These are phyloP conservation scores for Halocafeteria seosinensis DNA, from an alignment of 108 stramenopile species.

Conservation along the genomic window DNA sequence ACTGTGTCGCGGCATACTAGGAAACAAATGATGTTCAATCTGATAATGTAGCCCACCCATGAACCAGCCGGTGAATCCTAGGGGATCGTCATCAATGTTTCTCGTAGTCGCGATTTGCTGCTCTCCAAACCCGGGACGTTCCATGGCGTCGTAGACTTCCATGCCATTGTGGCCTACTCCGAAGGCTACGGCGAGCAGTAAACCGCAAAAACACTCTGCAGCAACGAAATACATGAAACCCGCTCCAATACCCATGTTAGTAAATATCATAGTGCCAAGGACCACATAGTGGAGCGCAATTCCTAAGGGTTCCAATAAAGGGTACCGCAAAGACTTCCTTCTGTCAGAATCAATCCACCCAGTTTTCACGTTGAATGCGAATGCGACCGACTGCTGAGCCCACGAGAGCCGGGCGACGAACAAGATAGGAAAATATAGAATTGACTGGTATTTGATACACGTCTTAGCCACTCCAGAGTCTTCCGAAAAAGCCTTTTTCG, in stretches of 20 bases:
- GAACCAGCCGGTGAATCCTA: constrained; percentile 62
- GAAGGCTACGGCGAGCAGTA: constrained; percentile 86
- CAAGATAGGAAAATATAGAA: constrained; percentile 8
- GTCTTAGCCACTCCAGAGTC: not conserved
- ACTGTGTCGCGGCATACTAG: constrained; percentile 51
- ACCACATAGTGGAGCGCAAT: constrained; percentile 61
- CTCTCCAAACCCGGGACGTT: constrained; percentile 91
- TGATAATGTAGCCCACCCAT: constrained; percentile 95
- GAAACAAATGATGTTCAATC: constrained; percentile 98
- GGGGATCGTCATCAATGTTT: constrained; percentile 60
- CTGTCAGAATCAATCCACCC: not conserved
- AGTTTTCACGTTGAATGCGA: constrained; percentile 1
- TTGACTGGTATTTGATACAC: constrained; percentile 11
- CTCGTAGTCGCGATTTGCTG: constrained; percentile 94
- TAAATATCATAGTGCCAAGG: constrained; percentile 49
- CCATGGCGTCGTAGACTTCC: constrained; percentile 77
- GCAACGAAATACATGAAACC: constrained; percentile 31
- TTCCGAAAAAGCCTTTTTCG: not conserved
- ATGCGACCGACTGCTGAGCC: constrained; percentile 17
- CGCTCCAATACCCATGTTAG: constrained; percentile 17
- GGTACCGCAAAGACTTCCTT: not conserved
- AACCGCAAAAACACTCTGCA: constrained; percentile 63
- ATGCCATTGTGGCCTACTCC: constrained; percentile 99
- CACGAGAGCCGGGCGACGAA: constrained; percentile 11
- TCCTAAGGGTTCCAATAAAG: constrained; percentile 7